Percentiles rank a stretch among this genome's conserved stretches.
These are phyloP conservation scores for Ramaria rubella DNA, from an alignment of 768 basidiomycete species.

Conservation along the genomic window DNA sequence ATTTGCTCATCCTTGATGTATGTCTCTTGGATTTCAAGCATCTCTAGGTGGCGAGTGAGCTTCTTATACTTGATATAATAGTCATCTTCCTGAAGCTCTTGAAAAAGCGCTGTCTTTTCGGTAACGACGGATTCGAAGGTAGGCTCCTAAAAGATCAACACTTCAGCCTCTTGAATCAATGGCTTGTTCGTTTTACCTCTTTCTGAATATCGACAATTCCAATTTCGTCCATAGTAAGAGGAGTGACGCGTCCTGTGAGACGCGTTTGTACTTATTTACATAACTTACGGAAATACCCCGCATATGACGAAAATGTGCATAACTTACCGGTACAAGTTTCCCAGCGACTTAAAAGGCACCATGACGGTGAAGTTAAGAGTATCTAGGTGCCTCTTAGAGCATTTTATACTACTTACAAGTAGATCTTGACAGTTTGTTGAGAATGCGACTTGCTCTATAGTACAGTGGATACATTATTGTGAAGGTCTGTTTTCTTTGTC, in stretches of 20 bases:
- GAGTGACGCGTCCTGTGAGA: slow-evolving; percentile 12
- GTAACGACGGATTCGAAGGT: slow-evolving; percentile 82
- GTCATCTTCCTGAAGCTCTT: slow-evolving; percentile 86
- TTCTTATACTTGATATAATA: slow-evolving; percentile 97
- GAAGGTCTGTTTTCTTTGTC: slow-evolving; percentile 11
- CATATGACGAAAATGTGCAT: no score
- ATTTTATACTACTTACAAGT: no score
- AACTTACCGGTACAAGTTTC: no score
- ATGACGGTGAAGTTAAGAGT: no score
- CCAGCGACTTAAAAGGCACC: no score
- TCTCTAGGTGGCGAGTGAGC: slow-evolving; percentile 88
- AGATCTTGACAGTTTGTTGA: no score
- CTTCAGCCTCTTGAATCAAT: neutral
- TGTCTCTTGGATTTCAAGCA: slow-evolving; percentile 89
- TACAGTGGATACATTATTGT: no score
- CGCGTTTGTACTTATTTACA: slow-evolving; percentile 25
- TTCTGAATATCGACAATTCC: slow-evolving; percentile 72
- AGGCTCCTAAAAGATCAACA: slow-evolving; percentile 55
- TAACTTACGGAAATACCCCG: neutral
- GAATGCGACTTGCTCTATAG: no score
- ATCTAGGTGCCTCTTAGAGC: no score
- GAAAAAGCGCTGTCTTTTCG: slow-evolving; percentile 82
- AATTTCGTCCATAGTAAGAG: slow-evolving; percentile 71
- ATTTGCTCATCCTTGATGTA: slow-evolving; percentile 99
- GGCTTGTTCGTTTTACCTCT: slow-evolving; percentile 45